A percentile compares a stretch with the other conserved stretches of the same genome.
Conservation (phyloP, 192 early-diverging fungal species). For the Podila verticillata region DNA sequence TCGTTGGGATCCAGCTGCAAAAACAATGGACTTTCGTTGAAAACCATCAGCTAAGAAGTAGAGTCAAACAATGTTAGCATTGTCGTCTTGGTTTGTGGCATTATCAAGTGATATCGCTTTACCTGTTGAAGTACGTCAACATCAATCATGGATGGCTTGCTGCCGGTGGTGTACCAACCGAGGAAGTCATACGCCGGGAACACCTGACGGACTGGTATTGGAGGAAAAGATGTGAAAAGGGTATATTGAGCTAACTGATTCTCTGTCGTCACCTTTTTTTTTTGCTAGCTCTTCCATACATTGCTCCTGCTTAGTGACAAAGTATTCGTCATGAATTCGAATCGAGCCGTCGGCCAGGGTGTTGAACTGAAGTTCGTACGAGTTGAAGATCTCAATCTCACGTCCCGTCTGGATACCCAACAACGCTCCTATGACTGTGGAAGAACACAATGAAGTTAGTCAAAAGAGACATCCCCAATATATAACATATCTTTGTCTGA, state of each 20-base stretch:
- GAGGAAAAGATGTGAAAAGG: background rate
- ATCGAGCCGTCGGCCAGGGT: slow-evolving; percentile 52
- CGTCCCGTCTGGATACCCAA: slow-evolving; percentile 80
- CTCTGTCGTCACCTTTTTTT: no score
- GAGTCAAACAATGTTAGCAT: background rate
- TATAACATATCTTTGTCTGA: no score
- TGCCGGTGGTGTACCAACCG: slow-evolving; percentile 87
- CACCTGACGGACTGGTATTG: slow-evolving; percentile 75
- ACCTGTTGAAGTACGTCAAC: slow-evolving; percentile 82
- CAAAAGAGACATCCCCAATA: background rate
- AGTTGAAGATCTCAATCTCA: slow-evolving; percentile 87
- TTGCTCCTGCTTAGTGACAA: slow-evolving; percentile 81
- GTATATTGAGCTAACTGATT: background rate
- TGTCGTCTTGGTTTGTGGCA: background rate
- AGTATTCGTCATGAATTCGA: slow-evolving; percentile 69
- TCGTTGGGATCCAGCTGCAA: slow-evolving; percentile 74
- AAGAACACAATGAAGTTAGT: background rate
- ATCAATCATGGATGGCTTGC: slow-evolving; percentile 66
- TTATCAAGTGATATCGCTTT: background rate
- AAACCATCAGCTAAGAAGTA: slow-evolving; percentile 64
- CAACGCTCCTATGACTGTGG: slow-evolving; percentile 77
- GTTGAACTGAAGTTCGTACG: slow-evolving; percentile 75
- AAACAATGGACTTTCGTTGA: slow-evolving; percentile 82
- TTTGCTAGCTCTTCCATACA: slow-evolving; percentile 51
- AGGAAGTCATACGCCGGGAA: slow-evolving; percentile 85